phyloP scores from a whole-genome alignment of 129 eudicot genomes.

The Gnaphalium uliginosum region DNA sequence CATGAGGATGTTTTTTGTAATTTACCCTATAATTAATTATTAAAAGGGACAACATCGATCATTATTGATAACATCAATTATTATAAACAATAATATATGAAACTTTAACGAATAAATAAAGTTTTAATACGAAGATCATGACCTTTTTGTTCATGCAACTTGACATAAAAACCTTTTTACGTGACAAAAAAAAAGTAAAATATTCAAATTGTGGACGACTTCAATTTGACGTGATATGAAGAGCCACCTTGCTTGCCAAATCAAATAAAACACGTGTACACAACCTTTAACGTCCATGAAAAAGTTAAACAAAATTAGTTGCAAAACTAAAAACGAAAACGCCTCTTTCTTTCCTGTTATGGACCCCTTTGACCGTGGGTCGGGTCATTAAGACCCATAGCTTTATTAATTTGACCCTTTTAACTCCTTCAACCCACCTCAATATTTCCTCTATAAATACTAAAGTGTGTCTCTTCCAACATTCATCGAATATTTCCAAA shows the following conservation, averaged over 20 bases:
- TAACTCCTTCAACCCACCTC: background rate
- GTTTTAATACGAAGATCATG: no score
- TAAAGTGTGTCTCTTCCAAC: background rate
- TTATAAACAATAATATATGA: no score
- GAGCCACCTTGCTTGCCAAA: slow-evolving; percentile 1
- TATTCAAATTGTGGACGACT: slow-evolving; percentile 10
- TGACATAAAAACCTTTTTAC: background rate
- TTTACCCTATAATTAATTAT: no score
- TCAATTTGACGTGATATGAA: slow-evolving; percentile 15
- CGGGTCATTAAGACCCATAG: background rate
- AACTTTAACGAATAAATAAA: background rate
- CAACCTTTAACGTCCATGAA: slow-evolving; percentile 11
- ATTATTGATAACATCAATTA: no score
- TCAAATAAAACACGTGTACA: slow-evolving; percentile 19
- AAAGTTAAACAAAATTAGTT: background rate
- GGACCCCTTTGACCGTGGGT: background rate
- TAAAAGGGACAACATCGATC: no score
- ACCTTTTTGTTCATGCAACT: no score
- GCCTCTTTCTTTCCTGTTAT: background rate
- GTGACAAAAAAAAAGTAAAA: background rate
- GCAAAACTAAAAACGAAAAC: background rate
- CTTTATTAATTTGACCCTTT: background rate
- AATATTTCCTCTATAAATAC: background rate
- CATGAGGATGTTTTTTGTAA: no score
- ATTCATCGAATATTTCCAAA: background rate